Evolutionary conservation across 257 asterid genomes (phyloP), one percentile per base, ranked within the genome.

Genomic region (Penstemon eatonii): DNA sequence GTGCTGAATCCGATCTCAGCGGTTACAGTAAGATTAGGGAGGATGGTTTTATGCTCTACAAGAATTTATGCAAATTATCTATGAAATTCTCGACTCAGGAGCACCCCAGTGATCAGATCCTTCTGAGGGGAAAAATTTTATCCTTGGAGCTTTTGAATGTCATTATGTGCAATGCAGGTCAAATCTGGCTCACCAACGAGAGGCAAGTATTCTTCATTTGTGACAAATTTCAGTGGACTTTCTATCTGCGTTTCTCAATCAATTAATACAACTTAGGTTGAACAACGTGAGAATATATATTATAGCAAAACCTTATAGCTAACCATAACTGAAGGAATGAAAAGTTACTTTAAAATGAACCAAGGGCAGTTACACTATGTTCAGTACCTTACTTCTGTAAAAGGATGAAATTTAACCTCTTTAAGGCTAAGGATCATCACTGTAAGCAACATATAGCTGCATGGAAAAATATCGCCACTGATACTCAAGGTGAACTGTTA

Each of bases 81-180:
- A 94, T 94, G 99, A 94, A 94, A 63, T 89, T 89, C 75, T 89
- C 99, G 3, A 83, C 96, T 5, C 92, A 86, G 75, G 97, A 94
- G 81, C 85, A 81, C 73, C 71, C 86, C 4, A 97, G 91, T 80
- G 99, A 94, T 79, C 97, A 94, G 73, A 91, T 94, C 73, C 90
- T 94, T 61, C 72, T 94, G 80, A 89, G 96, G 80, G 99, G 99
- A 39, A 94, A 94, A 76, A 76, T 88, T 40, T 85, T 94, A 36
- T 94, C 99, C 25, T 69, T 94, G 86, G 99, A 94, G 87, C 97
- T 94, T 80, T 80, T 94, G 75, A 91, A 94, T 74, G 96, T 94
- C 75, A 82, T 94, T 60, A 87, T 83, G 92, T 84, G 77, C 75
- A 90, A 89, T 83, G 95, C 97, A 45, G 99, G 96, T 60, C 90